Evolutionary conservation across 2,329 filamentous ascomycete species (phyloP).

Genomic region (Curvularia verruculosa): DNA sequence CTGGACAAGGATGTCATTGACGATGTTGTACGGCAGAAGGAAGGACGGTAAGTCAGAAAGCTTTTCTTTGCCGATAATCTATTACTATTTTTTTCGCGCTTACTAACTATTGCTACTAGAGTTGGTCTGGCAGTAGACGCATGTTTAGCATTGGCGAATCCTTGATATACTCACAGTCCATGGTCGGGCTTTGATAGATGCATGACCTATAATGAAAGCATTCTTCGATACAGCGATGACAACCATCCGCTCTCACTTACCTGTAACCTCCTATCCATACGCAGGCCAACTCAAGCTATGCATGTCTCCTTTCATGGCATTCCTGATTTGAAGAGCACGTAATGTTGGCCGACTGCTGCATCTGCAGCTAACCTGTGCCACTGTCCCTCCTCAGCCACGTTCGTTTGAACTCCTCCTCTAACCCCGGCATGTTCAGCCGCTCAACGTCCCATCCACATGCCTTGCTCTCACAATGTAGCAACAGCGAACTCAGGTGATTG

Average conservation of each 20-base stretch:
- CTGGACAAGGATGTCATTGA: constrained; percentile 93
- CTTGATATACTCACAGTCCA: constrained; percentile 10
- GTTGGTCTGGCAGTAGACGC: constrained; percentile 23
- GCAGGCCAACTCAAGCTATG: not conserved
- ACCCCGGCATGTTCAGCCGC: constrained; percentile 28
- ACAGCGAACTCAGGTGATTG: constrained; percentile 33
- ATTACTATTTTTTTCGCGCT: not conserved
- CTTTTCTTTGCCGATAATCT: too few relatives aligned
- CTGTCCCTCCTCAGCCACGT: constrained; percentile 12
- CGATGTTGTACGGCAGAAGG: constrained; percentile 94
- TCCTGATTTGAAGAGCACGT: not conserved
- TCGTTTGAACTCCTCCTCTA: constrained; percentile 31
- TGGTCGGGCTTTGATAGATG: constrained; percentile 1
- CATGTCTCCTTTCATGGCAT: not conserved
- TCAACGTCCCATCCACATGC: constrained; percentile 37
- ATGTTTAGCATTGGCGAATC: constrained; percentile 23
- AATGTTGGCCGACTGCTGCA: not conserved
- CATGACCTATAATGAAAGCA: not conserved
- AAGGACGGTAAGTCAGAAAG: constrained; percentile 74
- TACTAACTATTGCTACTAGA: constrained; percentile 5
- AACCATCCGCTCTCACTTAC: not conserved
- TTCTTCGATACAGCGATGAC: not conserved
- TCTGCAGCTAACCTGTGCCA: not conserved
- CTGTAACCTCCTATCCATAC: not conserved
- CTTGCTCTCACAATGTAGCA: constrained; percentile 37